Conservation (phyloP, 225 moss, liverwort and hornwort genomes). For the Ulota crispa region DNA sequence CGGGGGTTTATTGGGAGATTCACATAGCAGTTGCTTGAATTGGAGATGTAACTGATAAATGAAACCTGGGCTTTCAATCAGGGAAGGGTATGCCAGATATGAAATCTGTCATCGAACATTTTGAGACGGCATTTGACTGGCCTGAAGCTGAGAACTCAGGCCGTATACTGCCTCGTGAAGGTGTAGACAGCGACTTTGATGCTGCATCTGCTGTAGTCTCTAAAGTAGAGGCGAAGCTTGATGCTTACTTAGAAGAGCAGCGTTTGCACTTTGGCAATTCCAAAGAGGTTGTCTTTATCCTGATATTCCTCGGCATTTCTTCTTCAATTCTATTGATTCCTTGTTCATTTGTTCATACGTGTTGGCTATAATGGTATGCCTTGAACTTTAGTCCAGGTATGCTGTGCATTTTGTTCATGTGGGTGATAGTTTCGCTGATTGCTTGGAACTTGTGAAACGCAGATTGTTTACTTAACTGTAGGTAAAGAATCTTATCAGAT, state of each 20-base stretch:
- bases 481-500: slow-evolving; percentile 93
- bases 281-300: slow-evolving; percentile 55
- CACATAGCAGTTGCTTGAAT: slow-evolving; percentile 2
- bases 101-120: slow-evolving; percentile 65
- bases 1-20: neutral
- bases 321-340: neutral
- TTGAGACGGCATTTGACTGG: slow-evolving; percentile 85
- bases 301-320: slow-evolving; percentile 2
- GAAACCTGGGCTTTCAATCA: slow-evolving; percentile 31
- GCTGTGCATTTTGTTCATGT: slow-evolving; percentile 5
- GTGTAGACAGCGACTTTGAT: slow-evolving; percentile 84
- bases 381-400: neutral
- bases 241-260: slow-evolving; percentile 74
- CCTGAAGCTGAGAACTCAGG: slow-evolving; percentile 88
- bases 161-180: slow-evolving; percentile 79
- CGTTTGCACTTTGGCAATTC: slow-evolving; percentile 71
- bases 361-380: neutral
- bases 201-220: slow-evolving; percentile 60
- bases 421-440: slow-evolving; percentile 10
- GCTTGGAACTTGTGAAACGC: slow-evolving; percentile 32
- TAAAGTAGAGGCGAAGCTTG: slow-evolving; percentile 61
- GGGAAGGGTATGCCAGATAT: slow-evolving; percentile 81
- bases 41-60: slow-evolving; percentile 12
- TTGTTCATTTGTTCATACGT: neutral
- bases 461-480: slow-evolving; percentile 87